Percentiles rank a stretch among this genome's conserved stretches.
These are phyloP conservation scores for Aspergillus brunneoviolaceus DNA, from an alignment of 2,329 filamentous ascomycete genomes.

Conservation along the genomic window DNA sequence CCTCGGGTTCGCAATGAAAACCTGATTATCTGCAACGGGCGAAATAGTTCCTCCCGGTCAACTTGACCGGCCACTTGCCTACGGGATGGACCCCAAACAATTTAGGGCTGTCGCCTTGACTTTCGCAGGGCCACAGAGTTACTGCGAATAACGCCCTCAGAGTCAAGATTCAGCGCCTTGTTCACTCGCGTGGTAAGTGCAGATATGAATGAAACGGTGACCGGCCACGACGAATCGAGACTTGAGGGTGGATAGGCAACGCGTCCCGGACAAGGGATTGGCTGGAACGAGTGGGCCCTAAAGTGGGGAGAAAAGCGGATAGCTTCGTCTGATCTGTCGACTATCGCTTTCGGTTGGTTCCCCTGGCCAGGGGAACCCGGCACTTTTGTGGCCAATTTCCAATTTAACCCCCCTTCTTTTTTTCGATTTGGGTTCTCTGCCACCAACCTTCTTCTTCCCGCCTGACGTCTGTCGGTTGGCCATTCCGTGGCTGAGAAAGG, in stretches of 20 bases:
- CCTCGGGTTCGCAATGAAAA: too few relatives aligned
- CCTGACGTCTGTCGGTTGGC: not conserved
- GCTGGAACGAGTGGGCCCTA: not conserved
- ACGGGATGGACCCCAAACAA: too few relatives aligned
- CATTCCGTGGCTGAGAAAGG: not conserved
- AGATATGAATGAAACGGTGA: too few relatives aligned
- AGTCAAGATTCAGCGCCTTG: too few relatives aligned
- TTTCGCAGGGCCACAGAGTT: too few relatives aligned
- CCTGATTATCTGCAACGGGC: too few relatives aligned
- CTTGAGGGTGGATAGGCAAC: not conserved
- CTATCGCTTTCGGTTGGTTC: not conserved
- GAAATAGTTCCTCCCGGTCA: too few relatives aligned
- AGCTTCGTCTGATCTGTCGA: not conserved
- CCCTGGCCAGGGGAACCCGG: not conserved
- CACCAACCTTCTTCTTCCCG: not conserved
- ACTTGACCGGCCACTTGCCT: too few relatives aligned
- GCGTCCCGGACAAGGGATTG: not conserved
- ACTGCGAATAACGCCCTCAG: too few relatives aligned
- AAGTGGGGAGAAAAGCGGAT: not conserved
- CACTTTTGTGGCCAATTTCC: not conserved
- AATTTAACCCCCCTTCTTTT: not conserved
- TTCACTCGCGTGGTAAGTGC: too few relatives aligned
- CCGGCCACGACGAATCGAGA: not conserved
- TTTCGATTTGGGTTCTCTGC: not conserved
- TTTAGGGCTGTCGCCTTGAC: too few relatives aligned